Conservation (phyloP, 805 yeast species). For the Saccharomycopsis sp. region DNA sequence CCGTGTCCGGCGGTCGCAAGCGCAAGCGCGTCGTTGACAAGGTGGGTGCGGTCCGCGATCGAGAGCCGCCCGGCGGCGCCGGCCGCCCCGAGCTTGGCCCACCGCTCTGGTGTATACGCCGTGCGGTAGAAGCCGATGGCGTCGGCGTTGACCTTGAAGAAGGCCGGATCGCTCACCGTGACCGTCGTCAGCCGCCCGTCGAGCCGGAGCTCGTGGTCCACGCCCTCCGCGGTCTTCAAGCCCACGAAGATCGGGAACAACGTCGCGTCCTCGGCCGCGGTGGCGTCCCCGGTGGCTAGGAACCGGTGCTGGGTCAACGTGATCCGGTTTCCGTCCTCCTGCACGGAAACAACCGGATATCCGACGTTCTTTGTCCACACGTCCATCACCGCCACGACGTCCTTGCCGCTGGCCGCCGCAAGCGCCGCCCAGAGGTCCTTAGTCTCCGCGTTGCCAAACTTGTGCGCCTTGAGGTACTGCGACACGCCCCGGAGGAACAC, state of each 20-base stretch:
- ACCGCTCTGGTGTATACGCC: conserved; percentile 60
- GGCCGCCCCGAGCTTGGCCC: conserved; percentile 59
- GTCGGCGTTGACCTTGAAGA: conserved; percentile 66
- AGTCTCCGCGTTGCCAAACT: conserved; percentile 72
- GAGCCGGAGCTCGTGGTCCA: conserved; percentile 53
- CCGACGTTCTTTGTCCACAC: conserved; percentile 79
- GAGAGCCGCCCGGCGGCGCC: conserved; percentile 52
- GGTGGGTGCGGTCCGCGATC: conserved; percentile 72
- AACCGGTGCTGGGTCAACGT: conserved; percentile 65
- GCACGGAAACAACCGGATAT: conserved; percentile 64
- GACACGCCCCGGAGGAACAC: conserved; percentile 74
- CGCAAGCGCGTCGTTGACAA: conserved; percentile 73
- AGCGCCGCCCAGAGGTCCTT: conserved; percentile 73
- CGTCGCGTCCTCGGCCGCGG: conserved; percentile 62
- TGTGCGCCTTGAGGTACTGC: conserved; percentile 64
- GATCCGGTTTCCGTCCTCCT: conserved; percentile 47
- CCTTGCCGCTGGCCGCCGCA: conserved; percentile 62
- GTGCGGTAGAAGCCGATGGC: conserved; percentile 74
- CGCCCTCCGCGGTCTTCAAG: conserved; percentile 50
- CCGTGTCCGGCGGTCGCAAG: conserved; percentile 66
- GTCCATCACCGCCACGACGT: conserved; percentile 67
- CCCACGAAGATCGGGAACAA: conserved; percentile 67
- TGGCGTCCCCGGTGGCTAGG: conserved; percentile 71
- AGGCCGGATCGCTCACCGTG: conserved; percentile 38
- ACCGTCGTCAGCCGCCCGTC: conserved; percentile 42